phyloP scores from a whole-genome alignment of 305 asterid genomes.

The Stenogyne calaminthoides region DNA sequence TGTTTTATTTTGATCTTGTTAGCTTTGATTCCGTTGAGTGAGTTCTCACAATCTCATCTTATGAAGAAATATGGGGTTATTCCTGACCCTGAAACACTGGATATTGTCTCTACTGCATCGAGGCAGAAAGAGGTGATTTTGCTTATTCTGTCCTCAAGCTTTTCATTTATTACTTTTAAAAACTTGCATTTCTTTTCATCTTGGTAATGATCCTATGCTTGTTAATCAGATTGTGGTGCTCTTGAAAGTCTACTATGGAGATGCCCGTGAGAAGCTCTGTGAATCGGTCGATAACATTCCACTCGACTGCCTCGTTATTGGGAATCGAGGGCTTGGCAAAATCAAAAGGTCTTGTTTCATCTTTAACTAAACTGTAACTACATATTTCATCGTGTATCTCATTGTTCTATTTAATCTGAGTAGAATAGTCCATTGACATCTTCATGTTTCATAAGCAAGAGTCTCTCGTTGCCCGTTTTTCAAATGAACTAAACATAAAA shows the following conservation, averaged over 20 bases:
- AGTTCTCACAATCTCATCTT: constrained; percentile 46
- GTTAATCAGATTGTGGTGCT: constrained; percentile 58
- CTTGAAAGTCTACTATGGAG: constrained; percentile 86
- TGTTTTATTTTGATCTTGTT: constrained; percentile 20
- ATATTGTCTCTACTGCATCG: constrained; percentile 63
- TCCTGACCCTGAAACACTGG: constrained; percentile 79
- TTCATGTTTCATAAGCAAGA: too few species aligned
- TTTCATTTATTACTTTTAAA: background rate
- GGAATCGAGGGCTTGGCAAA: constrained; percentile 92
- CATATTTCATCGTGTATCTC: background rate
- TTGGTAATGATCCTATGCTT: constrained; percentile 9
- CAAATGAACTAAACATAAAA: too few species aligned
- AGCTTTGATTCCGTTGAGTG: constrained; percentile 84
- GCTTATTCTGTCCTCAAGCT: background rate
- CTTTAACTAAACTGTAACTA: background rate
- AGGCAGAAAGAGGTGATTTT: constrained; percentile 68
- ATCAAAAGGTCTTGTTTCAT: constrained; percentile 58
- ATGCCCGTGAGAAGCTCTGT: constrained; percentile 87
- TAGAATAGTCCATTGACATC: background rate
- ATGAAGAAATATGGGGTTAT: constrained; percentile 77
- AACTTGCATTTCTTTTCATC: background rate
- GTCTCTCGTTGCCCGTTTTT: too few species aligned
- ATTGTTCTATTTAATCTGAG: background rate
- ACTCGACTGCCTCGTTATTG: constrained; percentile 68
- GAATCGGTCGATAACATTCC: constrained; percentile 70